Base-by-base conservation (phyloP, 2,329 filamentous ascomycete species). In the Fusarium lyarnte region DNA sequence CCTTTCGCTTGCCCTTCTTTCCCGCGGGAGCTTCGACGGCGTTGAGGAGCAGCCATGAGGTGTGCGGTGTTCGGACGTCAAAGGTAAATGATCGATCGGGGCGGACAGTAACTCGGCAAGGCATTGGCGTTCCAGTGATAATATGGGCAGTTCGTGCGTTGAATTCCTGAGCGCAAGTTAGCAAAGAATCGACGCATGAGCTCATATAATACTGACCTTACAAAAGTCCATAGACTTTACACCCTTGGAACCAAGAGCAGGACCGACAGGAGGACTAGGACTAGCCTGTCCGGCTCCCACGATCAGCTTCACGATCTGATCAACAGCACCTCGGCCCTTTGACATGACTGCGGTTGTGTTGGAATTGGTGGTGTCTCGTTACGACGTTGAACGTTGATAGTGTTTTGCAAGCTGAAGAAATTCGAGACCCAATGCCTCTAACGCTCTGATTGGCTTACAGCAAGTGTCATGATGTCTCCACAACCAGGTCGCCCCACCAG, bases 171-270 rank as follows among this genome's bases (percentile, higher is more conserved):
- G 58, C 41, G 25, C 12, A 10, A 1, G 47, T 77, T 39, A 77
- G 77, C 64, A 72, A 70, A 66, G 33, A 47, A 43, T 23, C 25
- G n/a, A 13, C 8, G 27, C 27, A 13, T 52, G 17, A 21, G 42
- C 21, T 43, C 21, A 47, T n/a, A 46, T 55, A 60, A 38, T 55
- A 51, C 82, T 69, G 69, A 97, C 95, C 89, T 98, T 98, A 90
- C 96, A 98, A 82, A 98, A 99, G 84, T 99, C 96, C 92, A 99
- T 99, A 65, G 93, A 97, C 87, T 99, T 99, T 71, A 99, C 93
- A 87, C 96, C 96, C 87, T 98, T 98, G 82, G 92, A 95, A 85
- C 96, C 96, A 74, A 99, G 89, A 59, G 96, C 96, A 65, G 96
- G 96, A 87, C 96, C 96, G 78, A 99, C 95, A 8, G 96, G 96